Base-by-base conservation (phyloP, 495 filamentous ascomycete species). In the Penicillium psychrofluorescens region DNA sequence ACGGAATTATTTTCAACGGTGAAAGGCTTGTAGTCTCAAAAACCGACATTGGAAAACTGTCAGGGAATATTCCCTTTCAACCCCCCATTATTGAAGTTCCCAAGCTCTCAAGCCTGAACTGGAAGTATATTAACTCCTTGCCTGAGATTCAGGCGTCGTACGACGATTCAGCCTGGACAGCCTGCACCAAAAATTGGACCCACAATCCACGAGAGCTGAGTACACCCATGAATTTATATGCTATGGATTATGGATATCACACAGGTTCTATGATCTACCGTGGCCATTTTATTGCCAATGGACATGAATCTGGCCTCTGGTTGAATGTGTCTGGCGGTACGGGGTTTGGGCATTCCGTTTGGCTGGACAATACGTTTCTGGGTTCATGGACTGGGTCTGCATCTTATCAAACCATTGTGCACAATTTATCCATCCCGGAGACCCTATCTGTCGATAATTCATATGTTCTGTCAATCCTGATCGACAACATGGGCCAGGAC, bases 401-500 rank as follows among this genome's bases (percentile, higher is more conserved):
- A n/a, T 28, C 35, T 16, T 41, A 55, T 16, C 38, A 37, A 11
- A 51, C 48, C 8, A 30, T 32, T 13, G 35, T 42, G 7, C 44
- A 51, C 29, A 47, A 41, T n/a, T 2, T 51, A 5, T 14, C 30
- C 32, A 15, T 55, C 9, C 29, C 41, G 9, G 29, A 36, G 11
- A 75, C 67, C 9, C 75, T 77, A 40, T 58, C 63, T 8, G 49
- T 84, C 0, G 77, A 74, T 9, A 40, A 40, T n/a, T 57, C 60
- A 12, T 78, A 83, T 46, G 63, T 80, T 12, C 45, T 88, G 45
- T 86, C 82, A 4, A 66, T 86, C 11, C 44, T 85, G 1, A 68
- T 87, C 29, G 85, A 88, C 55, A 68, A 83, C 44, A 86, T 81
- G 72, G 83, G 83, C 10, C 63, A 80, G 2, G 71, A 83, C 46